Conservation (phyloP, 495 filamentous ascomycete genomes). For the Rostrohypoxylon terebratum region DNA sequence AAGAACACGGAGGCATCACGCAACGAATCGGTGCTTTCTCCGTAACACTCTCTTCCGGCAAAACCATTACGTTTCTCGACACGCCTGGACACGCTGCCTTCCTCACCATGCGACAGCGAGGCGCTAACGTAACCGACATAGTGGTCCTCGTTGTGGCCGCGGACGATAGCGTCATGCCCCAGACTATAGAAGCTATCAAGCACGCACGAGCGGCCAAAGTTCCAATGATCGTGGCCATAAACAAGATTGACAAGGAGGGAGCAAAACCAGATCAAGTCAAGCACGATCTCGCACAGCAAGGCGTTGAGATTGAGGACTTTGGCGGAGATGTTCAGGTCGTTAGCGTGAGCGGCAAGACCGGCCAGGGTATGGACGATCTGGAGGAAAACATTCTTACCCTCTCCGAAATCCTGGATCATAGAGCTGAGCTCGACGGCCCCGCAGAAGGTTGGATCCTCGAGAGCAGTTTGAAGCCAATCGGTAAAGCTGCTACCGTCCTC, state of each 20-base stretch:
- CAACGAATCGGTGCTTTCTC: conserved; percentile 99
- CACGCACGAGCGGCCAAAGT: conserved; percentile 91
- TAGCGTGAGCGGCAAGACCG: conserved; percentile 91
- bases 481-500: conserved; percentile 88
- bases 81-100: conserved; percentile 98
- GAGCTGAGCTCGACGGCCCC: conserved; percentile 78
- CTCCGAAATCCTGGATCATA: conserved; percentile 89
- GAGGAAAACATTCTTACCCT: conserved; percentile 88
- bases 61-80: conserved; percentile 94
- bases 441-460: conserved; percentile 96
- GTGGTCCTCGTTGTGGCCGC: conserved; percentile 96
- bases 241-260: conserved; percentile 92
- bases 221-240: conserved; percentile 98
- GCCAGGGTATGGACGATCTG: conserved; percentile 88
- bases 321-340: conserved; percentile 96
- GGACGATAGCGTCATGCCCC: conserved; percentile 97
- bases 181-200: conserved; percentile 96
- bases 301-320: conserved; percentile 92
- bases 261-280: conserved; percentile 85
- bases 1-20: conserved; percentile 96
- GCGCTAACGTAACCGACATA: conserved; percentile 96
- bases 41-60: conserved; percentile 84
- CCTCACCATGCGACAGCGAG: conserved; percentile 92
- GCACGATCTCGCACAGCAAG: conserved; percentile 83
- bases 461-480: conserved; percentile 86